Evolutionary conservation across 192 early-diverging fungal genomes (phyloP), one percentile per base, ranked within the genome.

Genomic region (Polychytrium aggregatum): DNA sequence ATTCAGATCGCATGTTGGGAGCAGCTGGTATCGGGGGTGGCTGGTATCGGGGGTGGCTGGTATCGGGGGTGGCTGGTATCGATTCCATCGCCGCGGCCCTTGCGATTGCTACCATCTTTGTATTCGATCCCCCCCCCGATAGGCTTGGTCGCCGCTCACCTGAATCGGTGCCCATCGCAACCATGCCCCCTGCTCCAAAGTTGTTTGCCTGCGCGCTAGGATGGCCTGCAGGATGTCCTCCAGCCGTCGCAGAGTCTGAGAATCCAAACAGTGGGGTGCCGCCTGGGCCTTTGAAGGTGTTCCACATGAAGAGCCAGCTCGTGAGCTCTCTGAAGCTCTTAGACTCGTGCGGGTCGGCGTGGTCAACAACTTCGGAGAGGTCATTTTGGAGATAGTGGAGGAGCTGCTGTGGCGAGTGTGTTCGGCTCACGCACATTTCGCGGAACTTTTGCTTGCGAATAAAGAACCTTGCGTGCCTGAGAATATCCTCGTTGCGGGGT

Each of bases 401-500:
- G 0, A 92, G 88, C n/a, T 25, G 28, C 3, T 43, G 18, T 14
- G 14, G 55, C 9, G 43, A 13, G 17, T 55, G 59, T n/a, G n/a
- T n/a, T n/a, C n/a, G n/a, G 22, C 44, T 41, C 21, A 42, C 46
- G 41, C 92, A 92, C 53, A 90, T 69, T 45, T 96, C 92, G 44
- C 80, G 69, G 34, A 88, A 90, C 41, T 78, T 68, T 40, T 87
- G 88, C 42, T 78, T 68, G 16, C 90, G 86, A 25, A 93, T 78
- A 2, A 80, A 60, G 56, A 86, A 96, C 22, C 77, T 66, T 16
- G 81, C 75, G 22, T 71, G 73, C 31, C 86, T 70, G 18, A 91
- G 59, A 38, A 93, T 76, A 46, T 86, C 82, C 5, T 63, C 58
- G 0, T 81, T 62, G 25, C 45, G 66, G 1, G 87, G 87, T 48